Percentiles rank a stretch among this genome's conserved stretches.
Evolutionary conservation across 257 asterid genomes (phyloP).

Genomic region (Gentiana straminea): DNA sequence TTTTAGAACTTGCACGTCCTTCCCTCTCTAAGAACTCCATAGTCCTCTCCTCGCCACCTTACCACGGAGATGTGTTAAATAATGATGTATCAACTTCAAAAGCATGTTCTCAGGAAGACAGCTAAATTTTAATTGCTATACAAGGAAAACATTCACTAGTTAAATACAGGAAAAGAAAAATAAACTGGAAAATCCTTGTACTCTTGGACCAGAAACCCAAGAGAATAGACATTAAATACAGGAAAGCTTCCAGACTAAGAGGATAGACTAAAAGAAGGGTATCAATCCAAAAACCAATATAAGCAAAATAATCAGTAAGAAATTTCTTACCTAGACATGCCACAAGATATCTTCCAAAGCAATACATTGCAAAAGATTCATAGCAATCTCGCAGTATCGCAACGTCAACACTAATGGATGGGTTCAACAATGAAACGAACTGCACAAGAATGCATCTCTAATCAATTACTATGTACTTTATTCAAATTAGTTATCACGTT

Average conservation of each 20-base stretch:
- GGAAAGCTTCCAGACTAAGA: no score
- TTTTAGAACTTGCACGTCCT: slow-evolving; percentile 63
- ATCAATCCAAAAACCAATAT: neutral
- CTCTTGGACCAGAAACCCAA: no score
- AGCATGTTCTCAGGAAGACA: neutral
- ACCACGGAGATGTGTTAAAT: neutral
- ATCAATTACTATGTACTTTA: no score
- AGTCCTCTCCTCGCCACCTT: slow-evolving; percentile 75
- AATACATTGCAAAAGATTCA: slow-evolving; percentile 98
- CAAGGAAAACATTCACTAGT: neutral
- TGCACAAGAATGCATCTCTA: slow-evolving; percentile 30
- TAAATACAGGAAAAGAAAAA: neutral
- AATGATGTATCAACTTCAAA: neutral
- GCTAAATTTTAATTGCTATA: no score
- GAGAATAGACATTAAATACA: no score
- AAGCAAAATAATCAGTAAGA: slow-evolving; percentile 1
- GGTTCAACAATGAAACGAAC: slow-evolving; percentile 79
- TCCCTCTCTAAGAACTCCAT: slow-evolving; percentile 85
- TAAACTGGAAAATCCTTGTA: no score
- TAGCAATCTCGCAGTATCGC: slow-evolving; percentile 96
- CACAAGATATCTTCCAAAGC: slow-evolving; percentile 95
- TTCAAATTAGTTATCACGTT: no score
- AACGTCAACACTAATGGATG: slow-evolving; percentile 69
- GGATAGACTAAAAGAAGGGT: no score
- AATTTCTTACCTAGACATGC: slow-evolving; percentile 80